These are phyloP conservation scores for Fragosphaeria purpurea DNA, from an alignment of 2,329 filamentous ascomycete genomes.

Conservation along the genomic window DNA sequence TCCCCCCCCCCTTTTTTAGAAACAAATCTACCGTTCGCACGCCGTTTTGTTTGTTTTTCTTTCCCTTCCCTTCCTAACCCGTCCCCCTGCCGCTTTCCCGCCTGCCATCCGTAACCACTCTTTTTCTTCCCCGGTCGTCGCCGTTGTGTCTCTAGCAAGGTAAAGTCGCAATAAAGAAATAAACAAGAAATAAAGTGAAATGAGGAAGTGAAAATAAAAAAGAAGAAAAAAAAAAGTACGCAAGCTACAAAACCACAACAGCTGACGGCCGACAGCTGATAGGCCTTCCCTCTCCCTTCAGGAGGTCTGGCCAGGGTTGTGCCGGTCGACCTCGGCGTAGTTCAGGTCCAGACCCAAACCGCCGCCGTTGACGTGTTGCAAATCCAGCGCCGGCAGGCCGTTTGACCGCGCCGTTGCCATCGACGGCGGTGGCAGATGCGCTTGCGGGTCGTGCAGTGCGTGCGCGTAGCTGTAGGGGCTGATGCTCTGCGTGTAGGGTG, in stretches of 20 bases:
- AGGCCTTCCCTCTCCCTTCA: background rate
- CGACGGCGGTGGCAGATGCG: background rate
- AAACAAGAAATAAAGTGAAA: too few relatives aligned
- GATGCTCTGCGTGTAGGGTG: conserved; percentile 8
- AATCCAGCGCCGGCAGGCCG: conserved; percentile 4
- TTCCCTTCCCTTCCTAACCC: too few relatives aligned
- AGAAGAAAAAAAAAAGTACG: background rate
- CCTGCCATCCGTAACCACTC: too few relatives aligned
- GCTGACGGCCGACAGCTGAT: too few relatives aligned
- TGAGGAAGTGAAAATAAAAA: background rate
- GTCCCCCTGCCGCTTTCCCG: too few relatives aligned
- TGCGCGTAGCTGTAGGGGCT: conserved; percentile 9
- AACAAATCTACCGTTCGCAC: too few relatives aligned
- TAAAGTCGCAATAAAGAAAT: too few relatives aligned
- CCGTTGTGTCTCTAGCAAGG: too few relatives aligned
- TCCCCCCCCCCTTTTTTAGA: too few relatives aligned
- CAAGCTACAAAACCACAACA: too few relatives aligned
- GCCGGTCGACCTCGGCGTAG: conserved; percentile 8
- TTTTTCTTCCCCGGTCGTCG: too few relatives aligned
- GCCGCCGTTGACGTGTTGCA: conserved; percentile 7
- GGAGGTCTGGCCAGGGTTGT: conserved; percentile 4
- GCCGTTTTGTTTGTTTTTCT: too few relatives aligned
- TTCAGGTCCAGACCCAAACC: conserved; percentile 7
- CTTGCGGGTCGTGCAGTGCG: conserved; percentile 5
- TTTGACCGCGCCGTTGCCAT: background rate